Base-by-base conservation (phyloP, 495 filamentous ascomycete genomes). In the Lophiostoma macrostomum region DNA sequence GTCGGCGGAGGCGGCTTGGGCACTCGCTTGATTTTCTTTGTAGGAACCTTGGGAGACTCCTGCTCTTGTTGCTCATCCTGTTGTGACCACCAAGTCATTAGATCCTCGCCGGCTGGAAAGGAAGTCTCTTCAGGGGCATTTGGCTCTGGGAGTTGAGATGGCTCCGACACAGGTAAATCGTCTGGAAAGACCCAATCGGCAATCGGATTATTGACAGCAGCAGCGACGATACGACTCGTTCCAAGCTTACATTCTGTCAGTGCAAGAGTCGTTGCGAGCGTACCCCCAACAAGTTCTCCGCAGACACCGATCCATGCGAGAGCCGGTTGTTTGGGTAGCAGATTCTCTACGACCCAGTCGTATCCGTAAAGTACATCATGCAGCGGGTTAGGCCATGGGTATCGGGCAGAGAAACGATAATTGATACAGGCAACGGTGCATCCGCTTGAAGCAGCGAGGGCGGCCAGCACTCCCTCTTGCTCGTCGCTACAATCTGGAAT, bases 181-280 rank as follows among this genome's bases (percentile, higher is more conserved):
- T 64, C 50, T 27, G 63, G 31, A 30, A 59, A 64, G 1, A 64
- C 64, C 74, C 74, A 76, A 48, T 76, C 72, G 2, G 67, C 51
- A 18, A 76, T 58, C 4, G 74, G 69, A 25, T 71, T 71, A 36
- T 65, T 66, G 6, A 74, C 50, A 1, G 69, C 69, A 10, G 69
- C 69, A 16, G 72, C 69, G n/a, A 50, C 59, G 23, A 75, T 67
- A 11, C 63, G 55, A 11, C 39, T 60, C 22, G 61, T 48, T 7
- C 61, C 64, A 11, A 61, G 53, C 14, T 68, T 67, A 16, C 77
- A 76, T 68, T 84, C 80, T 30, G 80, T 84, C 35, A 84, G 63
- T 0, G 79, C 75, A 11, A 84, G 71, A 76, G 79, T 82, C 1
- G 75, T 66, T 1, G 80, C 79, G 25, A 83, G 65, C 0, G 74